Percentiles rank a stretch among this genome's conserved stretches.
These are phyloP conservation scores for Eucalyptus virginea DNA, from an alignment of 345 rosid species.

Conservation along the genomic window DNA sequence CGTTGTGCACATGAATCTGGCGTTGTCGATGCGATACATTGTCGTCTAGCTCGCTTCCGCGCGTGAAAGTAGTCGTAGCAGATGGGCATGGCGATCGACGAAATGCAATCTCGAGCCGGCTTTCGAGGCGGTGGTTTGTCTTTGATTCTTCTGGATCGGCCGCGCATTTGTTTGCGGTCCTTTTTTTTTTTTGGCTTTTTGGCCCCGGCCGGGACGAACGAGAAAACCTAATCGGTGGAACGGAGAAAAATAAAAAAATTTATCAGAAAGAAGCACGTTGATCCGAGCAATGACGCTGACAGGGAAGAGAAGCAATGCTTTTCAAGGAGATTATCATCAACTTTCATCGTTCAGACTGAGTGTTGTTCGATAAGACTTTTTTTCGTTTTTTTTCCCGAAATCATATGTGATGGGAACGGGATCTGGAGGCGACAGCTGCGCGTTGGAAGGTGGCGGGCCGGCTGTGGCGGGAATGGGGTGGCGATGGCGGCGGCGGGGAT, in stretches of 20 bases:
- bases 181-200: neutral
- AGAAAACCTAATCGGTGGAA: neutral
- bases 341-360: neutral
- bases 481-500: neutral
- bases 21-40: neutral
- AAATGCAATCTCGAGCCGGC: neutral
- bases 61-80: neutral
- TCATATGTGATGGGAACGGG: neutral
- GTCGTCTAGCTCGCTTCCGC: neutral
- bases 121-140: neutral
- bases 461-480: neutral
- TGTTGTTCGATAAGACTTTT: neutral
- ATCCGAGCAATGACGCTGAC: neutral
- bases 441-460: neutral
- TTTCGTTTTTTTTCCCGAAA: neutral
- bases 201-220: neutral
- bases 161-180: neutral
- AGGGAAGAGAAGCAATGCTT: neutral
- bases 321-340: neutral
- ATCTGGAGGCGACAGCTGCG: neutral
- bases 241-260: neutral
- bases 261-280: neutral
- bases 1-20: neutral
- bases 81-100: neutral
- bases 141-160: neutral